phyloP scores from a whole-genome alignment of 2,329 filamentous ascomycete species.

The Fusarium sp. region DNA sequence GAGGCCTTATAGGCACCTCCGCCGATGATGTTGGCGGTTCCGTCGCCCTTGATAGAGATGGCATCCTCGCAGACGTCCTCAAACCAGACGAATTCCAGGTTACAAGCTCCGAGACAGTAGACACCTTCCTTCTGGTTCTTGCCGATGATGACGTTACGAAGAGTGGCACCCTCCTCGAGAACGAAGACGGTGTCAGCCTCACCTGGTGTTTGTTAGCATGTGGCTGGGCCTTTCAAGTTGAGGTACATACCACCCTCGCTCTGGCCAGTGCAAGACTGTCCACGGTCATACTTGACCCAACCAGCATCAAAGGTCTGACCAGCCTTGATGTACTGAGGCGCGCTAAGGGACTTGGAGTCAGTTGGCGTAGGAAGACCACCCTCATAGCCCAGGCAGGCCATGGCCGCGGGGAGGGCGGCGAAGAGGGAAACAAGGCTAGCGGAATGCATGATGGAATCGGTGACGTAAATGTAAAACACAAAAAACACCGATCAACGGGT shows the following conservation, averaged over 20 bases:
- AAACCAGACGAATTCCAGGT: slow-evolving; percentile 59
- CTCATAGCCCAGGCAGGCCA: slow-evolving; percentile 39
- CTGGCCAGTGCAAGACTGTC: slow-evolving; percentile 54
- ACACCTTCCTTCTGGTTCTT: slow-evolving; percentile 56
- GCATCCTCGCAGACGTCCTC: slow-evolving; percentile 56
- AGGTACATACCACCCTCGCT: slow-evolving; percentile 52
- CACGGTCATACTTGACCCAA: slow-evolving; percentile 51
- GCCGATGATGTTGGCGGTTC: slow-evolving; percentile 52
- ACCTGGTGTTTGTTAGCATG: slow-evolving; percentile 11
- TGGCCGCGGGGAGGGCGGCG: slow-evolving; percentile 44
- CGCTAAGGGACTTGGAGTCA: slow-evolving; percentile 38
- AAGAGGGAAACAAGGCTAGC: slow-evolving; percentile 25
- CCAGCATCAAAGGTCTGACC: slow-evolving; percentile 43
- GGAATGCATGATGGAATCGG: slow-evolving; percentile 30
- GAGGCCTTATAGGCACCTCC: slow-evolving; percentile 56
- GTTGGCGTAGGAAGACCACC: slow-evolving; percentile 42
- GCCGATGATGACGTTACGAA: slow-evolving; percentile 59
- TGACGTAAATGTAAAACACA: slow-evolving; percentile 1
- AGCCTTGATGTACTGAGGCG: slow-evolving; percentile 43
- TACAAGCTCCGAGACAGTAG: slow-evolving; percentile 56
- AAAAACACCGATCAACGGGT: slow-evolving; percentile 18
- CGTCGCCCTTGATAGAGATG: slow-evolving; percentile 47
- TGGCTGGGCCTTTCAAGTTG: background rate
- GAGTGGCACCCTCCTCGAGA: slow-evolving; percentile 52
- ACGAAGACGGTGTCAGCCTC: slow-evolving; percentile 52